A percentile compares a stretch with the other conserved stretches of the same genome.
Conservation (phyloP, 23 red algal species). For the Pyropia haitanensis region DNA sequence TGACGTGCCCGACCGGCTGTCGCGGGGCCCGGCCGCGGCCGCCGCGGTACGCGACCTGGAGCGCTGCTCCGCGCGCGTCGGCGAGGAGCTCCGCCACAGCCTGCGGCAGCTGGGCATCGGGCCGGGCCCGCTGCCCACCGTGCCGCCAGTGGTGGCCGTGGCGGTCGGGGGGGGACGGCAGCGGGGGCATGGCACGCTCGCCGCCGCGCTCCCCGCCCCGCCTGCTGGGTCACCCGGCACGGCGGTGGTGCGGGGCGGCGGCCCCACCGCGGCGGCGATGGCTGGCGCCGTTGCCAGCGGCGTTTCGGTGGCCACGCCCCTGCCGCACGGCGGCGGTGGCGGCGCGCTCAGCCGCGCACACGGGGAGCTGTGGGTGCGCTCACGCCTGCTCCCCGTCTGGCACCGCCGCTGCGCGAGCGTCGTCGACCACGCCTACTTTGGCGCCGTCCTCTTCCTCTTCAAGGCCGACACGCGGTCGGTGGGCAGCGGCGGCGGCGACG, state of each 20-base stretch:
- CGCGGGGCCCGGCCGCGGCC: constrained; percentile 15
- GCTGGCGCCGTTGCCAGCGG: neutral
- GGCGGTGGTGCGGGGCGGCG: too few species aligned
- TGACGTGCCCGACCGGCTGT: constrained; percentile 37
- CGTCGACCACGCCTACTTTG: constrained; percentile 58
- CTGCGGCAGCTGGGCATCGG: constrained; percentile 14
- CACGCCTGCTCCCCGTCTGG: constrained; percentile 30
- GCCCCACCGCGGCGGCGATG: neutral
- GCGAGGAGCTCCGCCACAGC: constrained; percentile 21
- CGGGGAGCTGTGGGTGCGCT: constrained; percentile 31
- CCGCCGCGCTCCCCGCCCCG: too few species aligned
- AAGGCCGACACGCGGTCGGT: constrained; percentile 5
- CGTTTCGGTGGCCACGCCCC: neutral
- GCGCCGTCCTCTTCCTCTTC: constrained; percentile 47
- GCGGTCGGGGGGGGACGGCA: too few species aligned
- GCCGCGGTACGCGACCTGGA: constrained; percentile 35
- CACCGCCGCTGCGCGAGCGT: constrained; percentile 30
- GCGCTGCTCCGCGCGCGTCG: constrained; percentile 30
- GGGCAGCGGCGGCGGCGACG: neutral
- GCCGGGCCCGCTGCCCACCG: neutral
- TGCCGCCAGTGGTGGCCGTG: too few species aligned
- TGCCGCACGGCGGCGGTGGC: neutral
- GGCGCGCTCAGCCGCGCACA: constrained; percentile 14
- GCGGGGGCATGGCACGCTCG: too few species aligned
- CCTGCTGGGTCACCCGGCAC: too few species aligned